A percentile compares a stretch with the other conserved stretches of the same genome.
These are phyloP conservation scores for Solanum medicagineum DNA, from an alignment of 257 asterid species.

Conservation along the genomic window DNA sequence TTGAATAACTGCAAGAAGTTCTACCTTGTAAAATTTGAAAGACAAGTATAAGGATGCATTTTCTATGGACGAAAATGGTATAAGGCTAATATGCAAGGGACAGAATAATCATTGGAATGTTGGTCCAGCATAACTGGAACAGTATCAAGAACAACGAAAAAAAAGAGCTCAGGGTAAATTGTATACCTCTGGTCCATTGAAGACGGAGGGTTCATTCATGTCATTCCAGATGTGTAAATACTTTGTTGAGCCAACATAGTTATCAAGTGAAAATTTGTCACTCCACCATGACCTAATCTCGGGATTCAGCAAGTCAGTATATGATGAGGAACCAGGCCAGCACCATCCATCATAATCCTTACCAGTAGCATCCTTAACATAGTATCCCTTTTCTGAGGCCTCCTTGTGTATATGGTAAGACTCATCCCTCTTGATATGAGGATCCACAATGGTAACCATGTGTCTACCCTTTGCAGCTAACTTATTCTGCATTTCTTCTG, in stretches of 20 bases:
- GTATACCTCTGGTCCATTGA: slow-evolving; percentile 95
- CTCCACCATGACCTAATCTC: slow-evolving; percentile 97
- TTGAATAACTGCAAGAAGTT: background rate
- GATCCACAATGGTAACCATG: slow-evolving; percentile 97
- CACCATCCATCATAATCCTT: slow-evolving; percentile 99
- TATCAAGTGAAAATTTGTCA: slow-evolving; percentile 55
- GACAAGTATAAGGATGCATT: background rate
- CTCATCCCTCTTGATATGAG: slow-evolving; percentile 93
- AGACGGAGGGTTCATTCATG: slow-evolving; percentile 99
- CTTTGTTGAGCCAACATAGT: slow-evolving; percentile 78
- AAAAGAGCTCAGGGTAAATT: background rate
- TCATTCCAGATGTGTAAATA: slow-evolving; percentile 90
- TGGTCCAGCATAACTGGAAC: background rate
- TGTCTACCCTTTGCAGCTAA: slow-evolving; percentile 88
- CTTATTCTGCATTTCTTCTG: slow-evolving; percentile 89
- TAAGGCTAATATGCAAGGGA: background rate
- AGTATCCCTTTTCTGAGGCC: slow-evolving; percentile 74
- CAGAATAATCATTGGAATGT: background rate
- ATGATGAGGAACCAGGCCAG: slow-evolving; percentile 98
- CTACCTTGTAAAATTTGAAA: background rate
- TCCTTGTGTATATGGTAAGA: slow-evolving; percentile 77
- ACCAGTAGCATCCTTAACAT: slow-evolving; percentile 76
- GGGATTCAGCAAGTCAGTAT: slow-evolving; percentile 75
- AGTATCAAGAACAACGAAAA: background rate
- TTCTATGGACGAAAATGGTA: background rate